Base-by-base conservation (phyloP, 768 basidiomycete genomes). In the Phylloporus arenicola region DNA sequence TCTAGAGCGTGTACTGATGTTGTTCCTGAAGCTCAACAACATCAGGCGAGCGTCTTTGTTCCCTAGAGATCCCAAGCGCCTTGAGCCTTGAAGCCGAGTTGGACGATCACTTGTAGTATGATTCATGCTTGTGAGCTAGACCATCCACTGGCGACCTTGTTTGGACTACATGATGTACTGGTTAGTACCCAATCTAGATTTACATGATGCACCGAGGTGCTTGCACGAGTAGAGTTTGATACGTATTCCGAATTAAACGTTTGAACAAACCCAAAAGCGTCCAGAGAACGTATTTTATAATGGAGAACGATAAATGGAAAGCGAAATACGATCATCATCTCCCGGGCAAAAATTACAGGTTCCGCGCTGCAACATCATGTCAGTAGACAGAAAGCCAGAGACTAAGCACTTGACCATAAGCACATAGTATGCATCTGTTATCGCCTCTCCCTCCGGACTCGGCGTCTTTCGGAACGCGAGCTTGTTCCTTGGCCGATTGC, bases 11-110 rank as follows among this genome's bases (percentile, higher is more conserved):
- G 93, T 99, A 45, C 70, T 98, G 64, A 97, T 98, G 94, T 74
- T 99, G 57, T 99, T 93, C 82, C 74, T 99, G 68, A 94, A 95
- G 73, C 78, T 99, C 55, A 89, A 88, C 74, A 96, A 98, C 75
- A 93, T 98, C 63, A 79, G 95, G 45, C 76, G 92, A 44, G 93
- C 92, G 22, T 88, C 88, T 22, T 65, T 98, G 64, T 98, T 98
- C 84, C 96, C 96, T 13, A 81, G 96, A 62, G 96, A 98, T 73
- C 96, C 96, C 50, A 95, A 92, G 74, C 78, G 95, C 50, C 74
- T 97, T 57, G 88, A 90, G 58, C 94, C 94, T 38, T 97, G 70
- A 72, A 10, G n/a, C 14, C 14, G 3, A 2, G 17, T 4, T 12
- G 17, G 27, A 31, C 4, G 30, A 13, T 31, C 4, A 13, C 30